phyloP scores from a whole-genome alignment of 495 filamentous ascomycete species.

The Jackrogersella minutella region DNA sequence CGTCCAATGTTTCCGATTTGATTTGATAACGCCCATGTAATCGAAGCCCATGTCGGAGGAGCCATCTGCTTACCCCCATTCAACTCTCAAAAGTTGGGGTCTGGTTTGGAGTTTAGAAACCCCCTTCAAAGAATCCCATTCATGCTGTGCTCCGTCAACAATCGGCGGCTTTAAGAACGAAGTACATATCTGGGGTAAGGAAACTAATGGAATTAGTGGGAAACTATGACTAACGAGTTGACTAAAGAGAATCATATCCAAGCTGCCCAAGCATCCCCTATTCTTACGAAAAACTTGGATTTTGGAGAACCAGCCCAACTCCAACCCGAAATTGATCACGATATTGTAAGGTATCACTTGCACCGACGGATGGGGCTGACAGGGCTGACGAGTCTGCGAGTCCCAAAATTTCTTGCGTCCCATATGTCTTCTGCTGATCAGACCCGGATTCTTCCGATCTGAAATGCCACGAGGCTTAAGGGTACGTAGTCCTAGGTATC shows the following conservation, averaged over 20 bases:
- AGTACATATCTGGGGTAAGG: conserved; percentile 1
- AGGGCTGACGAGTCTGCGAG: conserved; percentile 40
- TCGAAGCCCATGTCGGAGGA: conserved; percentile 15
- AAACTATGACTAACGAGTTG: conserved; percentile 4
- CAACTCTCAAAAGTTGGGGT: conserved; percentile 34
- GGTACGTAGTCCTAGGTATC: too few relatives aligned
- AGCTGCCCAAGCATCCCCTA: conserved; percentile 17
- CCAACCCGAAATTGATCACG: conserved; percentile 36
- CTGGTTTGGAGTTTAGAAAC: not conserved
- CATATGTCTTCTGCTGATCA: conserved; percentile 19
- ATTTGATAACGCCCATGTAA: conserved; percentile 35
- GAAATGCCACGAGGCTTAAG: conserved; percentile 40
- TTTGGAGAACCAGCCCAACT: conserved; percentile 26
- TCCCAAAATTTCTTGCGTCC: conserved; percentile 21
- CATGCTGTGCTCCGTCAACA: conserved; percentile 14
- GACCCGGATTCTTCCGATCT: conserved; percentile 43
- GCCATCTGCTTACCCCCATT: conserved; percentile 18
- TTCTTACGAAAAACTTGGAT: conserved; percentile 13
- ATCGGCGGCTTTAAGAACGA: not conserved
- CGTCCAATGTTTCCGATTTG: conserved; percentile 44
- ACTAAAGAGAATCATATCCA: not conserved
- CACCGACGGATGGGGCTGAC: conserved; percentile 36
- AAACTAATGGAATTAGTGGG: conserved; percentile 1
- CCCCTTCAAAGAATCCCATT: conserved; percentile 12
- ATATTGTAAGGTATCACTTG: conserved; percentile 17